A percentile compares a stretch with the other conserved stretches of the same genome.
Conservation (phyloP, 805 yeast genomes). For the Priceomyces castillae region DNA sequence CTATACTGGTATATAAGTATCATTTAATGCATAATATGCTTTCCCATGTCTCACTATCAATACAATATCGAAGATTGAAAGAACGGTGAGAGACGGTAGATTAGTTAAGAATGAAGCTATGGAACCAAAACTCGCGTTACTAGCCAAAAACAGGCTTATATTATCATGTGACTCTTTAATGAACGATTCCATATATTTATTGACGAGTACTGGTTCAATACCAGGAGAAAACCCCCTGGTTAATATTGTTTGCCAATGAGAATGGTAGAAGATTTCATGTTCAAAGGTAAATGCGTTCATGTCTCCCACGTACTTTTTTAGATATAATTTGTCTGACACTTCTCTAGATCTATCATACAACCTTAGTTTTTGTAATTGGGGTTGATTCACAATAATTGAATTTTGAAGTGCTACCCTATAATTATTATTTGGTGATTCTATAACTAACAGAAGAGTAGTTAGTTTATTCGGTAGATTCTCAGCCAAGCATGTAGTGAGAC, state of each 20-base stretch:
- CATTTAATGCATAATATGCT: constrained; percentile 1
- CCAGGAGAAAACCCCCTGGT: background rate
- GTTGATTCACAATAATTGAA: constrained; percentile 11
- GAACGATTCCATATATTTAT: constrained; percentile 1
- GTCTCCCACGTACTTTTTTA: constrained; percentile 10
- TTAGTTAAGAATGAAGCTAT: background rate
- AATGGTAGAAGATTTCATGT: constrained; percentile 11
- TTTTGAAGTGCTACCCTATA: constrained; percentile 9
- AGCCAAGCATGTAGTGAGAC: constrained; percentile 7
- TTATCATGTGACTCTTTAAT: background rate
- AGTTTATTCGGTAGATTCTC: constrained; percentile 9
- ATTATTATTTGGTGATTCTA: constrained; percentile 13
- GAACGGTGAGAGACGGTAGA: background rate
- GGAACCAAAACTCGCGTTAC: background rate
- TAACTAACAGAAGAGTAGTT: constrained; percentile 9
- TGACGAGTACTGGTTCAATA: background rate
- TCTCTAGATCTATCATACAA: constrained; percentile 17
- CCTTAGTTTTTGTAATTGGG: constrained; percentile 9
- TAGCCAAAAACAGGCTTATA: background rate
- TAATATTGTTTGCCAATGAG: background rate
- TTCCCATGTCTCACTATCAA: background rate
- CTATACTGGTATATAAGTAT: background rate
- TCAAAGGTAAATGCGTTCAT: constrained; percentile 10
- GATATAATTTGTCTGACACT: constrained; percentile 12
- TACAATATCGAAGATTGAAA: constrained; percentile 4